Evolutionary conservation across 129 eudicot species (phyloP).

Genomic region (Saposhnikovia divaricata): DNA sequence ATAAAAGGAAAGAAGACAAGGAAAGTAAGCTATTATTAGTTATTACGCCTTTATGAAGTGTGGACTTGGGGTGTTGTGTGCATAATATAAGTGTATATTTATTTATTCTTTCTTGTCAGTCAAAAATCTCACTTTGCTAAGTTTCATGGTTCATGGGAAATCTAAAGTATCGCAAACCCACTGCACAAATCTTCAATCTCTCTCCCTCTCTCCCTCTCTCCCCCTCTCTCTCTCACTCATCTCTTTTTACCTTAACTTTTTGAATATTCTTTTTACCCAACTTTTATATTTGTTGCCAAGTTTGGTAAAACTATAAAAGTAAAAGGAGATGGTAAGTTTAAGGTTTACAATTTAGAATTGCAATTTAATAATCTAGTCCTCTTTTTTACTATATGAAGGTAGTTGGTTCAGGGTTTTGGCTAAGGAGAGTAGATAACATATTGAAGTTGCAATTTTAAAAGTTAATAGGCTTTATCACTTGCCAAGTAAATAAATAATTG

Average conservation of each 20-base stretch:
- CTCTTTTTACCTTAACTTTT: background rate
- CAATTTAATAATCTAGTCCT: background rate
- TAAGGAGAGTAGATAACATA: no score
- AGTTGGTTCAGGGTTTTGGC: no score
- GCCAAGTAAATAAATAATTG: no score
- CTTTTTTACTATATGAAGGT: background rate
- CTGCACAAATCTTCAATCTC: conserved; percentile 1
- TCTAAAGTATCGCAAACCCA: conserved; percentile 6
- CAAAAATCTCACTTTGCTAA: conserved; percentile 8
- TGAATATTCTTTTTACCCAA: background rate
- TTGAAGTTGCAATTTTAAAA: no score
- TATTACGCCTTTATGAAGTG: conserved; percentile 5
- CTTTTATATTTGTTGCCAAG: background rate
- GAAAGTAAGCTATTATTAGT: conserved; percentile 17
- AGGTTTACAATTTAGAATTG: background rate
- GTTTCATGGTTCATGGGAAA: conserved; percentile 20
- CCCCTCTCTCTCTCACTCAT: background rate
- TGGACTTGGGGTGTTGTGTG: conserved; percentile 11
- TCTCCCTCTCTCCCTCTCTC: background rate
- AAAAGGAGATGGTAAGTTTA: background rate
- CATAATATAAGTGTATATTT: background rate
- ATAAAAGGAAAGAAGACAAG: conserved; percentile 14
- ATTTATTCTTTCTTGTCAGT: background rate
- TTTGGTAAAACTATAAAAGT: background rate
- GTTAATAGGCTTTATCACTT: no score